Evolutionary conservation across 805 yeast species (phyloP).

Genomic region (Saccharomycopsis fermentans): DNA sequence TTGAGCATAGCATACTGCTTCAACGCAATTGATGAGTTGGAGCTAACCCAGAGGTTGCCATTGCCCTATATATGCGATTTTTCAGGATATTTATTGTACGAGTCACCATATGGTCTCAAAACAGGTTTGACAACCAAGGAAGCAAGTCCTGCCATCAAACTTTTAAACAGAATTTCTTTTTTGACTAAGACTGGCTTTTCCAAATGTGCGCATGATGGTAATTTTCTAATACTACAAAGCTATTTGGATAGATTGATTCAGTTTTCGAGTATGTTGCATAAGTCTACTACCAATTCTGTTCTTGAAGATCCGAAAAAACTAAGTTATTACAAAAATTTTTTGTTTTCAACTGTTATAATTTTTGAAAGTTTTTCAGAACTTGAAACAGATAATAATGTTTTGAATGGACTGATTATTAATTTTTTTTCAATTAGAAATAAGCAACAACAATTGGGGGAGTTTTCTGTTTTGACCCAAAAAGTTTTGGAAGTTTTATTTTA

Average conservation of each 20-base stretch:
- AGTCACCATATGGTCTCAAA: slow-evolving; percentile 5
- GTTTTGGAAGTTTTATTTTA: slow-evolving; percentile 19
- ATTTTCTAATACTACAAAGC: not conserved
- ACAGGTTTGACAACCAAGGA: not conserved
- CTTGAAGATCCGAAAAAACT: not conserved
- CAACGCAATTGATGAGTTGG: not conserved
- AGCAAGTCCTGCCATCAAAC: slow-evolving; percentile 5
- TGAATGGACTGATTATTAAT: not conserved
- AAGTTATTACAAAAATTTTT: slow-evolving; percentile 7
- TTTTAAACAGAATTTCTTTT: slow-evolving; percentile 9
- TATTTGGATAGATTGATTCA: not conserved
- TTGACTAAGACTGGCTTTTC: not conserved
- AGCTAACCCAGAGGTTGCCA: not conserved
- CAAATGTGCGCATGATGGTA: not conserved
- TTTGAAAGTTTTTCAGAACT: slow-evolving; percentile 19
- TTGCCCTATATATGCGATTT: not conserved
- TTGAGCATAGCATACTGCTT: slow-evolving; percentile 9
- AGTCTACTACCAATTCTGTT: not conserved
- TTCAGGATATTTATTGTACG: slow-evolving; percentile 3
- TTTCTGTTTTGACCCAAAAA: not conserved
- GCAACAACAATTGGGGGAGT: not conserved
- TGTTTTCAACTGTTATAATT: slow-evolving; percentile 15
- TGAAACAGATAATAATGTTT: not conserved
- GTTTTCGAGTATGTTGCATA: not conserved
- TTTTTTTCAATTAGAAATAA: not conserved